Evolutionary conservation across 2,329 filamentous ascomycete genomes (phyloP).

Genomic region (Paraphaeosphaeria minitans): DNA sequence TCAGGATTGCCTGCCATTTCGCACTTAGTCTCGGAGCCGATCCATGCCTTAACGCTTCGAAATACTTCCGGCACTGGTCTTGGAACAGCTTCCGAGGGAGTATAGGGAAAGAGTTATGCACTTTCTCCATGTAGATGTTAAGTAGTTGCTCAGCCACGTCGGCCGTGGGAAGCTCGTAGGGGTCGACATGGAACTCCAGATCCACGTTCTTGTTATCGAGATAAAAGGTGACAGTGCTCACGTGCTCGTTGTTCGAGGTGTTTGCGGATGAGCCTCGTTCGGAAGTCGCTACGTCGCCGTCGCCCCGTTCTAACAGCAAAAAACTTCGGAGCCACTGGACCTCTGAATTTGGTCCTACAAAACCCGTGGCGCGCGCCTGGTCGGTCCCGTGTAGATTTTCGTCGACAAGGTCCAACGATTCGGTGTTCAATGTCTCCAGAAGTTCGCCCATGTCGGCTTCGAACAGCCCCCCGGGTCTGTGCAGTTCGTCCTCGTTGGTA

Average conservation of each 20-base stretch:
- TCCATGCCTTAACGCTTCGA: constrained; percentile 24
- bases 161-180: constrained; percentile 39
- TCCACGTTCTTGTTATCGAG: constrained; percentile 34
- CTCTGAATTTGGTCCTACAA: constrained; percentile 42
- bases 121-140: constrained; percentile 45
- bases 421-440: constrained; percentile 23
- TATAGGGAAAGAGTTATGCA: constrained; percentile 49
- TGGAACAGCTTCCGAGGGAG: constrained; percentile 40
- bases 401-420: constrained; percentile 32
- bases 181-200: constrained; percentile 33
- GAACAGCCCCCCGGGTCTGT: constrained; percentile 11
- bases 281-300: constrained; percentile 14
- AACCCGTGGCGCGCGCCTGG: constrained; percentile 36
- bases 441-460: constrained; percentile 15
- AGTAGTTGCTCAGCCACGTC: constrained; percentile 41
- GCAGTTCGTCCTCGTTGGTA: constrained; percentile 24
- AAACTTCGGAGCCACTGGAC: constrained; percentile 39
- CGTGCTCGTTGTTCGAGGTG: constrained; percentile 26
- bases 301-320: constrained; percentile 25
- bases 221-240: constrained; percentile 43
- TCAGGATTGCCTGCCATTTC: constrained; percentile 49
- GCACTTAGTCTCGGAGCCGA: constrained; percentile 24
- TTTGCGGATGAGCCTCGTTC: constrained; percentile 14
- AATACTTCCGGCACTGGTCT: constrained; percentile 43
- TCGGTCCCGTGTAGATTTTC: constrained; percentile 35